These are phyloP conservation scores for Rhizopus sp. DNA, from an alignment of 371 early-diverging fungal genomes.

Conservation along the genomic window DNA sequence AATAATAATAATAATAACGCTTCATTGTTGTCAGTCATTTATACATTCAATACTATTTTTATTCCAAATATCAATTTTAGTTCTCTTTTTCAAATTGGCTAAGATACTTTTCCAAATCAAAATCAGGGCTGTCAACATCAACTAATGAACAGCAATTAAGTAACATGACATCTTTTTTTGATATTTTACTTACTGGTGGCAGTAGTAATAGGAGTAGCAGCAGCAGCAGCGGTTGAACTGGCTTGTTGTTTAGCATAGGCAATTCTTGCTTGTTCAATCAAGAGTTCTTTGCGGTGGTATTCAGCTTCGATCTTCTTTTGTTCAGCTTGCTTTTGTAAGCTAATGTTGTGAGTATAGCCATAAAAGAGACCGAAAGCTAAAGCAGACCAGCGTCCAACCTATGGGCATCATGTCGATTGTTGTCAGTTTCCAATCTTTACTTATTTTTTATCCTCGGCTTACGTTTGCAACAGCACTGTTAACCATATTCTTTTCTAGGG, in stretches of 20 bases:
- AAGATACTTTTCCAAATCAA: slow-evolving; percentile 66
- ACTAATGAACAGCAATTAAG: slow-evolving; percentile 26
- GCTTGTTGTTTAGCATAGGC: slow-evolving; percentile 66
- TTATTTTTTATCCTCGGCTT: slow-evolving; percentile 5
- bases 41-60: neutral
- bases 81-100: slow-evolving; percentile 46
- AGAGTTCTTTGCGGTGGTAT: slow-evolving; percentile 65
- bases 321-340: slow-evolving; percentile 63
- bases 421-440: neutral
- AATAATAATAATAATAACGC: neutral
- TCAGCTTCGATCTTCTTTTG: slow-evolving; percentile 58
- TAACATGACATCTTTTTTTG: neutral
- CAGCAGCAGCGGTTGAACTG: slow-evolving; percentile 13
- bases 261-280: slow-evolving; percentile 73
- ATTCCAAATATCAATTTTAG: slow-evolving; percentile 10
- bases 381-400: slow-evolving; percentile 82
- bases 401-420: neutral
- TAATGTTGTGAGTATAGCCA: slow-evolving; percentile 69
- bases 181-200: slow-evolving; percentile 15
- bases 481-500: slow-evolving; percentile 27
- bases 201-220: slow-evolving; percentile 21
- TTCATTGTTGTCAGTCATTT: slow-evolving; percentile 4
- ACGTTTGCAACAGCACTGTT: slow-evolving; percentile 50
- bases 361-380: slow-evolving; percentile 73
- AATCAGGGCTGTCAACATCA: slow-evolving; percentile 65